Evolutionary conservation across 2,329 filamentous ascomycete genomes (phyloP), one percentile per base, ranked within the genome.

Genomic region (Kalmusia sp.): DNA sequence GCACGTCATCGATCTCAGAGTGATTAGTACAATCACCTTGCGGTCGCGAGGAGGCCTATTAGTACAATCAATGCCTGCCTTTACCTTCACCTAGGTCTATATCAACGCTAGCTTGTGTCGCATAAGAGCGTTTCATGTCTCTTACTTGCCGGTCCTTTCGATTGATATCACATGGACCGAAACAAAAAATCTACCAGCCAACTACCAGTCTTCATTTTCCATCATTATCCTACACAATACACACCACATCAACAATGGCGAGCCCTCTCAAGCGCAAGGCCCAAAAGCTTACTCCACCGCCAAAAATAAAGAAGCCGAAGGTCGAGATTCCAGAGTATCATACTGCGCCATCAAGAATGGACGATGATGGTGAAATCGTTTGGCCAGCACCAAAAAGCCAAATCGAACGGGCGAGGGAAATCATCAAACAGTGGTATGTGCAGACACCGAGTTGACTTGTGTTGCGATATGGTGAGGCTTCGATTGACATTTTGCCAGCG

Each of bases 331-430:
- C 68, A 2, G 69, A 70, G 11, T 73, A 73, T 44, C 70, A 72
- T 39, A 62, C 67, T 3, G 56, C 69, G 1, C 60, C 59, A 9
- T 64, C 68, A 21, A 61, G 65, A 56, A 57, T 58, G 19, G 65
- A 70, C 44, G 58, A 62, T 2, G 49, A 54, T 21, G 84, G 84
- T 2, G 73, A 76, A 8, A 72, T 79, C 1, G 76, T 87, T 41
- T 89, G 87, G 87, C 87, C 87, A 2, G 87, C 87, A 1, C 82
- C 85, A 2, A 70, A 68, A 45, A 69, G 70, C 9, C 82, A 87
- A 49, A 83, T 89, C 30, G 72, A 82, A 8, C 70, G 71, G 6
- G 87, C 86, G 2, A 77, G 83, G 45, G 62, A 70, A 1, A 84
- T 88, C 44, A 84, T 89, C 45, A 72, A 67, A 39, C 79, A 86